Percentiles rank a stretch among this genome's conserved stretches.
These are phyloP conservation scores for Coleophoma eucalyptorum DNA, from an alignment of 2,329 filamentous ascomycete genomes.

Conservation along the genomic window DNA sequence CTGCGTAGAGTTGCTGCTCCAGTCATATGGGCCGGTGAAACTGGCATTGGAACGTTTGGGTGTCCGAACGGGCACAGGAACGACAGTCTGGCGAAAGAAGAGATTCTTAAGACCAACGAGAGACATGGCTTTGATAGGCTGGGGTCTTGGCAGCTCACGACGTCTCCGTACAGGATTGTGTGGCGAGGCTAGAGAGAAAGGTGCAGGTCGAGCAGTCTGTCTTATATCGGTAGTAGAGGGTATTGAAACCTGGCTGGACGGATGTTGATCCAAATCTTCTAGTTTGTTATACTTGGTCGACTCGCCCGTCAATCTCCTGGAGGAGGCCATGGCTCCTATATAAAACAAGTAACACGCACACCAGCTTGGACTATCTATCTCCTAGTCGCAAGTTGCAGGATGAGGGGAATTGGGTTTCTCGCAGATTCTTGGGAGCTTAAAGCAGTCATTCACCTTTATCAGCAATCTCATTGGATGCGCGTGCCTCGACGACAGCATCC, in stretches of 20 bases:
- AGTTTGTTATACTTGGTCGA: too few relatives aligned
- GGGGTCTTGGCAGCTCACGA: constrained; percentile 3
- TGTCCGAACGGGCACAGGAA: constrained; percentile 8
- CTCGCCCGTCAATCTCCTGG: too few relatives aligned
- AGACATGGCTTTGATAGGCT: constrained; percentile 21
- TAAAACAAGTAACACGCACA: too few relatives aligned
- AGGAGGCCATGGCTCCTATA: too few relatives aligned
- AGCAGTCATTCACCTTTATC: too few relatives aligned
- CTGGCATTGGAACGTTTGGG: neutral
- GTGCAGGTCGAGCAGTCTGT: neutral
- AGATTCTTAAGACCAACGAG: constrained; percentile 26
- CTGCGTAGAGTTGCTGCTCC: constrained; percentile 10
- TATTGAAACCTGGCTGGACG: neutral
- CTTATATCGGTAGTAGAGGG: neutral
- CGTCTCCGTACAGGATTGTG: constrained; percentile 9
- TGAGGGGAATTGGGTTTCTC: too few relatives aligned
- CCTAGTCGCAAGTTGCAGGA: too few relatives aligned
- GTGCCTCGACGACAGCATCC: too few relatives aligned
- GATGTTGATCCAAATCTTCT: too few relatives aligned
- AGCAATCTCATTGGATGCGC: too few relatives aligned
- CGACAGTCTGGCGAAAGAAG: constrained; percentile 20
- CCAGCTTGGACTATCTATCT: too few relatives aligned
- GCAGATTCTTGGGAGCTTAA: too few relatives aligned
- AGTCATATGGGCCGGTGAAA: constrained; percentile 5
- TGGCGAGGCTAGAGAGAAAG: constrained; percentile 3